Evolutionary conservation across 331 rosid species (phyloP).

Genomic region (Quercus lobata): DNA sequence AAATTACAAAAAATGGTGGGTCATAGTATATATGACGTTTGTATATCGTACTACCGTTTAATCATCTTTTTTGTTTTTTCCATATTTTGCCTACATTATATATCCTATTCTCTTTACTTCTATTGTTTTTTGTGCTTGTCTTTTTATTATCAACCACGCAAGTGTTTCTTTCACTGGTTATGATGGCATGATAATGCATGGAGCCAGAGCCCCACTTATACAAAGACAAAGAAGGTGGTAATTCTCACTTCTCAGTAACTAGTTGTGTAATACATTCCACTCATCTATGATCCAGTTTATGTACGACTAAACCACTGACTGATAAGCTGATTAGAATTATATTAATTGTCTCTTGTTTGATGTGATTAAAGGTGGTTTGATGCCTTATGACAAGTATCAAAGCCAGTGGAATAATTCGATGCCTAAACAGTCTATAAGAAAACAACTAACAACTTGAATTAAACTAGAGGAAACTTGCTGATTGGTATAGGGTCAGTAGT

Average conservation of each 20-base stretch:
- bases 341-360: too few relatives aligned
- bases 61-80: neutral
- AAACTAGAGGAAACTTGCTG: too few relatives aligned
- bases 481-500: too few relatives aligned
- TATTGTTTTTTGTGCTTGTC: too few relatives aligned
- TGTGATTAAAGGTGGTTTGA: too few relatives aligned
- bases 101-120: neutral
- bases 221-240: slow-evolving; percentile 29
- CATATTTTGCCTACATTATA: neutral
- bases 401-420: too few relatives aligned
- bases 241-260: too few relatives aligned
- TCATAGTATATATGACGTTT: too few relatives aligned
- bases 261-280: slow-evolving; percentile 25
- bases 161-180: slow-evolving; percentile 37
- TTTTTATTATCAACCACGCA: slow-evolving; percentile 10
- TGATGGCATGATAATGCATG: slow-evolving; percentile 23
- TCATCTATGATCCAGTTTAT: slow-evolving; percentile 28
- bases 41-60: slow-evolving; percentile 21
- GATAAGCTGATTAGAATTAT: slow-evolving; percentile 4
- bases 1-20: too few relatives aligned
- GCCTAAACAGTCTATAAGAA: too few relatives aligned
- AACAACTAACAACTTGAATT: too few relatives aligned
- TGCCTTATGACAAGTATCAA: too few relatives aligned
- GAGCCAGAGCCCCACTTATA: slow-evolving; percentile 31
- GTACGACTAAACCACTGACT: slow-evolving; percentile 24